Percentiles rank a stretch among this genome's conserved stretches.
Conservation (phyloP, 768 basidiomycete species). For the Leucocoprinus sp. region DNA sequence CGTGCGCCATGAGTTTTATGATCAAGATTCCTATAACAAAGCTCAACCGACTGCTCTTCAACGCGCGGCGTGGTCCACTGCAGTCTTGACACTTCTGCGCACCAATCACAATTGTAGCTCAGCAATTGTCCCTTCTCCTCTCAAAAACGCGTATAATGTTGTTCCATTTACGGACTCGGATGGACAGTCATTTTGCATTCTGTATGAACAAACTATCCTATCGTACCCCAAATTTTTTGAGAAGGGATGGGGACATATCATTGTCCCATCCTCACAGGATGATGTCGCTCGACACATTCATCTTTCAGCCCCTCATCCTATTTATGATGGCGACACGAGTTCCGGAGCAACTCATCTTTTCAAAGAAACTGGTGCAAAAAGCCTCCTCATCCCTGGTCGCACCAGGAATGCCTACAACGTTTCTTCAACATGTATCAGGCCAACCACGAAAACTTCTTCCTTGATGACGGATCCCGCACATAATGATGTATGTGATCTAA, state of each 20-base stretch:
- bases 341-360: slow-evolving; percentile 35
- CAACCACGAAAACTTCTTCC: slow-evolving; percentile 19
- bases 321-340: slow-evolving; percentile 28
- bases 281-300: slow-evolving; percentile 26
- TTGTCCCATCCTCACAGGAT: slow-evolving; percentile 21
- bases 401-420: slow-evolving; percentile 25
- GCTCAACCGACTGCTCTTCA: slow-evolving; percentile 25
- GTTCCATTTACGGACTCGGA: slow-evolving; percentile 19
- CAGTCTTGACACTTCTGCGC: slow-evolving; percentile 20
- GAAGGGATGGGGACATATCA: slow-evolving; percentile 30
- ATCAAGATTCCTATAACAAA: slow-evolving; percentile 20
- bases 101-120: slow-evolving; percentile 25
- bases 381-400: slow-evolving; percentile 35
- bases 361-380: slow-evolving; percentile 28
- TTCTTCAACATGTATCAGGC: slow-evolving; percentile 26
- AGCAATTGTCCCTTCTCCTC: slow-evolving; percentile 19
- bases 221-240: slow-evolving; percentile 15
- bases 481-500: slow-evolving; percentile 26
- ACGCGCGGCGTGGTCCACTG: slow-evolving; percentile 21
- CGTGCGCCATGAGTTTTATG: slow-evolving; percentile 21
- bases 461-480: slow-evolving; percentile 41
- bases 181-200: slow-evolving; percentile 24
- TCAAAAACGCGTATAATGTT: slow-evolving; percentile 21
- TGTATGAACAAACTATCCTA: slow-evolving; percentile 18
- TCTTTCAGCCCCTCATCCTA: slow-evolving; percentile 39